Evolutionary conservation across 179 eudicot species (phyloP), one percentile per base, ranked within the genome.

Genomic region (Pouteria campechiana): DNA sequence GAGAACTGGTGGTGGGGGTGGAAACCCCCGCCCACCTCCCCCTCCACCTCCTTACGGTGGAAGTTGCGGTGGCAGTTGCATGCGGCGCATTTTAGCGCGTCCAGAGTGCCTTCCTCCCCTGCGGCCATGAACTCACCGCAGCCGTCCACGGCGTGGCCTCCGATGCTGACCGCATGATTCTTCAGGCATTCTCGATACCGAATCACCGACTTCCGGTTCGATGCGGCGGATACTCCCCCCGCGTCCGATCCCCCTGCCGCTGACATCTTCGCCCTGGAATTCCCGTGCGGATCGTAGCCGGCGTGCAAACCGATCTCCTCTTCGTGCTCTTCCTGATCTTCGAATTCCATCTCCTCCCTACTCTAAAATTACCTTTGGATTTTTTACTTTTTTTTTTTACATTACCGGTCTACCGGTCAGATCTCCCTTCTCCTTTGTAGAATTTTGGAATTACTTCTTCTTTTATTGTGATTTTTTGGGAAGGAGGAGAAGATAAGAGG

Each of bases 21-120:
- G 17, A 9, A 45, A 3, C 32, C 41, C 18, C 12, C 22, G 17
- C 31, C 31, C 4, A 19, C 39, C 28, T 38, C 57, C 1, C 19
- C 51, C 7, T 44, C 35, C 3, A 17, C 9, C 30, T 69, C 75
- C 23, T 55, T 64, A 13, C 70, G 67, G 53, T 69, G 70, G 48
- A 69, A 68, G 46, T 63, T 68, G 14, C 74, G 69, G 69, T 68
- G 74, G 58, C 74, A 68, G 29, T 38, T 54, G 46, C 74, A 68
- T 28, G 74, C 69, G 37, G 69, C 74, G 61, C 74, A 68, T 17
- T 40, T 53, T 17, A 68, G 50, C 1, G 58, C 63, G n/a, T 68
- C 74, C 0, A 68, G 36, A 3, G 65, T 47, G 14, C 74, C 74
- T 0, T 68, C 69, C 0, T 12, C 51, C 1, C 74, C 74, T 0